These are phyloP conservation scores for Pinus albicaulis DNA, from an alignment of 75 land plant genomes.

Conservation along the genomic window DNA sequence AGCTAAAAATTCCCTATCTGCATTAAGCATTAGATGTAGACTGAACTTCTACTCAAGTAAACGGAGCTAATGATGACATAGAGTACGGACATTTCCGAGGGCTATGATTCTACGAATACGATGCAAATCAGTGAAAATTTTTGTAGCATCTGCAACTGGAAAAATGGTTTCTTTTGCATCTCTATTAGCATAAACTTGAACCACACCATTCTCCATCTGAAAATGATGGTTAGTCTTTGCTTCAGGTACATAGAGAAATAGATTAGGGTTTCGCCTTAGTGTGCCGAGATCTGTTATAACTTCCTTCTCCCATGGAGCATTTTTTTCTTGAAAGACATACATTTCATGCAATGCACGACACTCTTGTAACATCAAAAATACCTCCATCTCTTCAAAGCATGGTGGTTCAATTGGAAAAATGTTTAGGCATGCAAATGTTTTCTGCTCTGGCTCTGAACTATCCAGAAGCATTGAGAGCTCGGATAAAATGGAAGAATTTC, in stretches of 20 bases:
- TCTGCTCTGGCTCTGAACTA: too few species aligned
- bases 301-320: conserved; percentile 93
- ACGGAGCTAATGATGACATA: conserved; percentile 80
- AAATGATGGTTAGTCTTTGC: conserved; percentile 68
- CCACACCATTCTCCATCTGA: conserved; percentile 92
- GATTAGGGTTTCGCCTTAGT: conserved; percentile 76
- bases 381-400: conserved; percentile 80
- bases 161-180: conserved; percentile 69
- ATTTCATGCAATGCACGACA: conserved; percentile 72
- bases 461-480: too few species aligned
- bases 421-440: too few species aligned
- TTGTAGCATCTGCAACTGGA: conserved; percentile 89
- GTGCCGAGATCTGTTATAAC: conserved; percentile 79
- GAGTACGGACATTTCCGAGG: conserved; percentile 85
- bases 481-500: too few species aligned
- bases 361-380: conserved; percentile 71
- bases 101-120: conserved; percentile 71
- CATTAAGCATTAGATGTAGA: conserved; percentile 97
- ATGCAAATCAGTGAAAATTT: conserved; percentile 95
- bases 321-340: conserved; percentile 78
- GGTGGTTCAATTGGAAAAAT: too few species aligned
- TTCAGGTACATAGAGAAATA: conserved; percentile 70
- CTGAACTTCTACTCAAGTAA: conserved; percentile 96
- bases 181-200: conserved; percentile 76
- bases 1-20: conserved; percentile 94